Evolutionary conservation across 345 rosid species (phyloP), one percentile per base, ranked within the genome.

Genomic region (Camelina laxa): DNA sequence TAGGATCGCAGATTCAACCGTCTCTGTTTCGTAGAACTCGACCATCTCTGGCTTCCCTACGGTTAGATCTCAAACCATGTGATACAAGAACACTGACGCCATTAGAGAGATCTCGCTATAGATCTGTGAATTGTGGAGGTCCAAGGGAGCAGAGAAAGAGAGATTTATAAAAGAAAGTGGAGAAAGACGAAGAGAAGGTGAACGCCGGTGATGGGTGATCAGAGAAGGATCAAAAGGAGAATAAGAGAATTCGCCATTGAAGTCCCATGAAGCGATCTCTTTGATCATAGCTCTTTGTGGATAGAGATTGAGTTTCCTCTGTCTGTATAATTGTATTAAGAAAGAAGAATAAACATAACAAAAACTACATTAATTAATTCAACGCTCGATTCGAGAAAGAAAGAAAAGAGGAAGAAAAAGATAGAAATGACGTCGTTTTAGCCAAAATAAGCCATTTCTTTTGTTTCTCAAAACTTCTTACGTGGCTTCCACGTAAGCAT

Each of bases 31-130:
- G 35, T 59, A 75, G 65, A 95, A 92, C 79, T 95, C 99, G 12
- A 81, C 87, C 80, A 92, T 80, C 79, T 92, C 99, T 17, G 98
- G 99, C 86, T 95, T 95, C 69, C 98, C 99, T 70, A 95, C 98
- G 22, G 98, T 95, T 74, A 95, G 91, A 89, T 95, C 99, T 10
- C 99, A 98, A 39, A 90, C 98, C 57, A 92, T 96, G 65, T 95
- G 99, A 57, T 95, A 87, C 45, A 95, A 56, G 54, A 95, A 91
- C 74, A 95, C 94, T 6, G 98, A 95, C 4, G 93, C 97, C 98
- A 95, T 74, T 27, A 22, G 21, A 67, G 14, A 57, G 36, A 60
- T 63, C 9, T 33, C 47, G 13, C 5, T 6, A 4, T 27, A 49
- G 75, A 50, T 63, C 54, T 44, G 54, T 15, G 36, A 55, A 48